Base-by-base conservation (phyloP, 169 alveolate species). In the Theileria equi region DNA sequence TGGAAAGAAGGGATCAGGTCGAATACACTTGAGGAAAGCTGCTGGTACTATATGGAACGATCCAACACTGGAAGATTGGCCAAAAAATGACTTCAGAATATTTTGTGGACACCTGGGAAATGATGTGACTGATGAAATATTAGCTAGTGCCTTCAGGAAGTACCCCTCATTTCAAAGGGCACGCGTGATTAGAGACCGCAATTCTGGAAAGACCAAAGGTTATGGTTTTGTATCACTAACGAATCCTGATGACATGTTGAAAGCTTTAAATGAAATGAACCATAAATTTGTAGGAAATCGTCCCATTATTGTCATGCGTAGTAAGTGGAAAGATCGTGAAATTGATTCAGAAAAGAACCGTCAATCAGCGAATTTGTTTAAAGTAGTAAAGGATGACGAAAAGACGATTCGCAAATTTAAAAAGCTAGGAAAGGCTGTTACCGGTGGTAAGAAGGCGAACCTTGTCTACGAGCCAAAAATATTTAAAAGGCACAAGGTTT, bases 41-140 rank as follows among this genome's bases (percentile, higher is more conserved):
- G 99, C 98, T 3, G 99, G 98, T 3, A 84, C 86, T 29, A 90
- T 93, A 13, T 97, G 99, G 99, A 94, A 91, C 55, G 99, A 97
- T 70, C 90, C 95, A 17, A 89, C 99, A 34, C 82, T 97, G 48
- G 97, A 92, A 47, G 99, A 96, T 32, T 97, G 99, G 99, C 95
- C 97, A 2, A 96, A 94, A 60, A 93, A 95, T 76, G 99, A 97
- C 77, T 95, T 89, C 88, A 89, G 99, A 69, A 89, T 96, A 19
- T 97, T 96, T 74, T 92, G 97, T 65, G 99, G 99, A 10, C 96
- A 97, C 84, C 76, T 97, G 50, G 99, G 99, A 10, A 95, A 95
- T 65, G 99, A 96, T 68, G 99, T 97, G 16, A 93, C 95, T 31
- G 98, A 95, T 53, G 98, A 96, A 48, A 90, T 94, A n/a, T 85